Base-by-base conservation (phyloP, 2,329 filamentous ascomycete genomes). In the Pseudocercospora cruenta region DNA sequence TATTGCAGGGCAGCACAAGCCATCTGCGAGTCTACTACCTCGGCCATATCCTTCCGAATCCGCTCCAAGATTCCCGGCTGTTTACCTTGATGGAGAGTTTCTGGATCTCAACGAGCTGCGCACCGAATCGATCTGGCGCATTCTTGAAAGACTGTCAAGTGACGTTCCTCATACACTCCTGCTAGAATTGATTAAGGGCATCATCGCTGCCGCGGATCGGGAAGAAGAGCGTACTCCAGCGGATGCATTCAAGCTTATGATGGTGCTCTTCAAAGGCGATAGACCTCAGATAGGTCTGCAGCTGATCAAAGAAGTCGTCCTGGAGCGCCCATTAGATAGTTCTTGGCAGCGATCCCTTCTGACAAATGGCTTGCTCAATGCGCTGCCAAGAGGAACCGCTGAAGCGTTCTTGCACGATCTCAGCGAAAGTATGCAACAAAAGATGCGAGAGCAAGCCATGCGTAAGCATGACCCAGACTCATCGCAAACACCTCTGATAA, bases 331-430 rank as follows among this genome's bases (percentile, higher is more conserved):
- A 5, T 72, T 77, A 16, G 73, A 79, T 39, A 81, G 79, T 69
- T 80, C 81, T 0, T 82, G 81, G 80, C 80, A 82, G 69, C 75
- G 80, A 4, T 63, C 70, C 39, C 62, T 82, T 2, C 67, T 82
- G 2, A 74, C 73, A 3, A 36, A 58, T 8, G 67, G 69, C 1
- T 75, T 80, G n/a, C 66, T 82, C 22, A 72, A 72, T 2, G 65
- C 74, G 4, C 70, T 82, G 1, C 67, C 79, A 0, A 71, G 76
- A 9, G 68, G 72, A 4, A 62, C 77, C 10, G 76, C 78, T 0
- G 64, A 72, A 12, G 58, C 60, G 3, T 75, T 78, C 58, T 62
- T 81, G 4, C 43, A 62, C 1, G 58, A 61, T 0, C 76, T 82
- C 63, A 71, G 75, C 0, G 62, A 67, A 12, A 72, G 70, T 1